Evolutionary conservation across 75 land plant species (phyloP), one percentile per base, ranked within the genome.

Genomic region (Pinus albicaulis): DNA sequence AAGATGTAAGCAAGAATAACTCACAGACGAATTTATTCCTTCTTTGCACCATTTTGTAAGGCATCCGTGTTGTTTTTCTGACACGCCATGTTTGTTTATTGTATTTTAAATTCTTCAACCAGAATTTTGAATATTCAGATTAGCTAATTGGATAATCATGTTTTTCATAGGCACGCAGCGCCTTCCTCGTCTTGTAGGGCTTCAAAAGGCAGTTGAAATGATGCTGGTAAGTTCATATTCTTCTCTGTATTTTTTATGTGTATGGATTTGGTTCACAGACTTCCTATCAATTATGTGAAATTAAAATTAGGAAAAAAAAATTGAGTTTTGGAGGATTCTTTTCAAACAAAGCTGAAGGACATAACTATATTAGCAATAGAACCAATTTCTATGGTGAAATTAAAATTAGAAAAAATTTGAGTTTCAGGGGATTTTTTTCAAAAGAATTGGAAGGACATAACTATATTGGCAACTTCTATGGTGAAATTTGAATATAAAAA

Each of bases 151-250:
- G 36, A 24, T n/a, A 52, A 34, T 48, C 63, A 25, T 81, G 15
- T 66, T 66, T 55, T 76, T 36, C n/a, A 12, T 68, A 96, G 99
- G 99, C 1, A 97, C 99, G 20, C 99, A 97, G 59, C 90, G 98
- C 22, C 91, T 97, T 77, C 99, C 99, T 73, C 90, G 99, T 69
- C 89, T 94, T 64, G 87, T 97, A 1, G 99, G 99, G 16, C 57
- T 97, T 20, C 28, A 90, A 72, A 94, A 95, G 72, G 99, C 95
- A 63, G 75, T 93, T 78, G 95, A 97, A 76, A 92, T 97, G 88
- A 88, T 97, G 98, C 71, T 92, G 87, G 99, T 96, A 85, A 76
- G 88, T 78, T 36, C 19, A 38, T 68, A 34, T 66, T 38, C 70
- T 7, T 63, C 36, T 12, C 22, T 66, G 19, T 23, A 19, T 38